Conservation (phyloP, 345 rosid species). For the Eutrema japonicum region DNA sequence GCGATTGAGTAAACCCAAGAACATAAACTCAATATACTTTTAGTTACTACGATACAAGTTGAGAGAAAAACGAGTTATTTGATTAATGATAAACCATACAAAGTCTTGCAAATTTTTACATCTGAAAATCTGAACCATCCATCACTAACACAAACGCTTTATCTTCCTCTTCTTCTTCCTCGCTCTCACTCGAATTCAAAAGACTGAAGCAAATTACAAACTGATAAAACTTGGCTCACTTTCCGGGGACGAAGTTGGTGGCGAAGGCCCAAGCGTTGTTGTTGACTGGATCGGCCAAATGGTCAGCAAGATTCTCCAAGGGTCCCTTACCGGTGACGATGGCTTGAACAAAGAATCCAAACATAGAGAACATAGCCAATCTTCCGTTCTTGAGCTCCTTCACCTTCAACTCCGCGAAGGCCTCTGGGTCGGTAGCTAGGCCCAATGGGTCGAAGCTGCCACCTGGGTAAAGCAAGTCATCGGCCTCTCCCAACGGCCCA, state of each 20-base stretch:
- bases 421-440: slow-evolving; percentile 78
- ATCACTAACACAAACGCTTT: slow-evolving; percentile 24
- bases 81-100: slow-evolving; percentile 31
- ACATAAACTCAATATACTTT: neutral
- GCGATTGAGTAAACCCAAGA: neutral
- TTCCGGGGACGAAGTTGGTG: slow-evolving; percentile 91
- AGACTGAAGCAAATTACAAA: slow-evolving; percentile 54
- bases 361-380: slow-evolving; percentile 88
- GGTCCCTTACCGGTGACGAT: slow-evolving; percentile 88
- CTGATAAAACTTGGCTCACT: slow-evolving; percentile 51
- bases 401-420: slow-evolving; percentile 79
- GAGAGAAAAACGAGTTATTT: slow-evolving; percentile 33
- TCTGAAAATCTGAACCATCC: slow-evolving; percentile 31
- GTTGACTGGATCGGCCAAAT: slow-evolving; percentile 80
- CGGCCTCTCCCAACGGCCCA: slow-evolving; percentile 56
- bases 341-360: slow-evolving; percentile 85
- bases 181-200: slow-evolving; percentile 30
- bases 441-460: slow-evolving; percentile 61
- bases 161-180: slow-evolving; percentile 3
- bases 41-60: neutral
- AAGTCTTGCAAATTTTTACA: slow-evolving; percentile 31
- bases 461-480: slow-evolving; percentile 55
- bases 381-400: slow-evolving; percentile 86
- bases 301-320: slow-evolving; percentile 77
- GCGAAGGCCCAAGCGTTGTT: slow-evolving; percentile 92